phyloP scores from a whole-genome alignment of 1,139 yeast species.

The Sugiyamaella japonica region DNA sequence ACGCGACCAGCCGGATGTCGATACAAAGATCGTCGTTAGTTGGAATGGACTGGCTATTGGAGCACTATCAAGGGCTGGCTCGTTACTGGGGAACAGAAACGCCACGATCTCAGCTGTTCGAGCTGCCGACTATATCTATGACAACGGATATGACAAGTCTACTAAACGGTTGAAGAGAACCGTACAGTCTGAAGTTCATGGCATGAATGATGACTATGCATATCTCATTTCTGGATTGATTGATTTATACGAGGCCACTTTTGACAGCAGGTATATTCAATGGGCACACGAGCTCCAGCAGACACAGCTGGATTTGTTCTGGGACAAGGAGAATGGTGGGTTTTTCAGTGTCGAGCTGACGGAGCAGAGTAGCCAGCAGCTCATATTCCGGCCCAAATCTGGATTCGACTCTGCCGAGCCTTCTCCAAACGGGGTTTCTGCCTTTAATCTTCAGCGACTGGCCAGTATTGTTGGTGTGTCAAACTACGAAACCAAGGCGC shows the following conservation, averaged over 20 bases:
- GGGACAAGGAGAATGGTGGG: slow-evolving; percentile 41
- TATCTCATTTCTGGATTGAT: slow-evolving; percentile 40
- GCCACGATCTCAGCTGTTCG: slow-evolving; percentile 34
- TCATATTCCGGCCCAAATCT: slow-evolving; percentile 40
- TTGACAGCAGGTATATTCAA: slow-evolving; percentile 33
- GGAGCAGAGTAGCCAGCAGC: slow-evolving; percentile 23
- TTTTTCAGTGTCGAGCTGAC: slow-evolving; percentile 34
- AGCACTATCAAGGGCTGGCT: slow-evolving; percentile 40
- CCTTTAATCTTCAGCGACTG: slow-evolving; percentile 37
- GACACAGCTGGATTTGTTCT: slow-evolving; percentile 37
- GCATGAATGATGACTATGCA: slow-evolving; percentile 44
- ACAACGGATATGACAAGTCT: slow-evolving; percentile 30
- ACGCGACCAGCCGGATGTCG: slow-evolving; percentile 38
- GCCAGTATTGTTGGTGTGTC: slow-evolving; percentile 32
- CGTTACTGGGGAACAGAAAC: slow-evolving; percentile 23
- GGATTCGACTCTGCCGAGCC: slow-evolving; percentile 46
- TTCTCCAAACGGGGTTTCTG: slow-evolving; percentile 41
- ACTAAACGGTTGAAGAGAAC: slow-evolving; percentile 29
- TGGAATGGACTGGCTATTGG: slow-evolving; percentile 44
- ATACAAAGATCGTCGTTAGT: slow-evolving; percentile 39
- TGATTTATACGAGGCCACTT: slow-evolving; percentile 41
- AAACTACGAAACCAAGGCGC: slow-evolving; percentile 31
- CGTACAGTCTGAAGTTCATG: slow-evolving; percentile 27
- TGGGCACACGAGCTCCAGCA: slow-evolving; percentile 41
- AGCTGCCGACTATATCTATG: slow-evolving; percentile 35